Conservation (phyloP, 176 grass and related monocot genomes). For the Phoenix dactylifera region DNA sequence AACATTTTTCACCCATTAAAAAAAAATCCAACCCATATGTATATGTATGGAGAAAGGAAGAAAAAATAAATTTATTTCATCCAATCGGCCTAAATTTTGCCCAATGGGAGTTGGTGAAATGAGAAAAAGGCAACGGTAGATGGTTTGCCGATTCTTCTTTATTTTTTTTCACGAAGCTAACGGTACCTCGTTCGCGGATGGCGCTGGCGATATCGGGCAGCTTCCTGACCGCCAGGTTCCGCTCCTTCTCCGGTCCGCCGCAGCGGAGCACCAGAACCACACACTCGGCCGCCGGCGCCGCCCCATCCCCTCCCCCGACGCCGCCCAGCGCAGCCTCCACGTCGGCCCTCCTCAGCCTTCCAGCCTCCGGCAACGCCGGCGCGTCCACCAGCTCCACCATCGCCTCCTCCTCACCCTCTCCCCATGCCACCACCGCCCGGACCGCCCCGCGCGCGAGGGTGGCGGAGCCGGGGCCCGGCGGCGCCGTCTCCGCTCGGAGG, state of each 20-base stretch:
- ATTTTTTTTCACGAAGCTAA: neutral
- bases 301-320: neutral
- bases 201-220: constrained; percentile 40
- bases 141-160: no score
- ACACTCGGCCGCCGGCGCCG: constrained; percentile 37
- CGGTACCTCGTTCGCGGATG: constrained; percentile 51
- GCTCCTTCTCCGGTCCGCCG: constrained; percentile 44
- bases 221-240: constrained; percentile 33
- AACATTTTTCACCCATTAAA: no score
- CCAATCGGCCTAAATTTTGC: no score
- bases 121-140: no score
- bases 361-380: constrained; percentile 38
- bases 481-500: constrained; percentile 64
- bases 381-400: constrained; percentile 61
- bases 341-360: constrained; percentile 23
- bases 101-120: no score
- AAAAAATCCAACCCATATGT: no score
- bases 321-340: constrained; percentile 28
- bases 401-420: constrained; percentile 13
- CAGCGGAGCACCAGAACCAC: constrained; percentile 70
- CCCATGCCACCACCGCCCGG: constrained; percentile 32
- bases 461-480: constrained; percentile 38
- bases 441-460: constrained; percentile 30
- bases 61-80: no score
- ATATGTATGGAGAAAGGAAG: no score